Conservation (phyloP, 139 green algal species). For the Coccomyxa sp. region DNA sequence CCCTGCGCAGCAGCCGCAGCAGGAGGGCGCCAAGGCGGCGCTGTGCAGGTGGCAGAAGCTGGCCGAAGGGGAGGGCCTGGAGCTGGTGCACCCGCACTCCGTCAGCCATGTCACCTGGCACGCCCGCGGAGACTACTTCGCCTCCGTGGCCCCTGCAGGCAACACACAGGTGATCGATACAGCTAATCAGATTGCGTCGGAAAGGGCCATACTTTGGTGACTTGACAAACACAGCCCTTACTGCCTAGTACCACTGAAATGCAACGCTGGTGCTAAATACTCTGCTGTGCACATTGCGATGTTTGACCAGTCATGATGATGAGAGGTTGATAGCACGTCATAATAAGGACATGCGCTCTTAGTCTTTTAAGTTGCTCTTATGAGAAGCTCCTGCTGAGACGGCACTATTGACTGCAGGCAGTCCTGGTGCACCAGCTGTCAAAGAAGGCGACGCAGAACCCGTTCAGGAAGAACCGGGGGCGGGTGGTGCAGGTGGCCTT, state of each 20-base stretch:
- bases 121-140: constrained; percentile 89
- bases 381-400: too few relatives aligned
- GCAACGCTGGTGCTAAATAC: too few relatives aligned
- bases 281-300: too few relatives aligned
- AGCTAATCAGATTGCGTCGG: too few relatives aligned
- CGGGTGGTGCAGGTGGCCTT: constrained; percentile 77
- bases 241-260: too few relatives aligned
- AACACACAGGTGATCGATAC: constrained; percentile 67
- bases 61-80: constrained; percentile 12
- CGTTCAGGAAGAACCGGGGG: constrained; percentile 91
- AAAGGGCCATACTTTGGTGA: too few relatives aligned
- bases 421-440: constrained; percentile 96
- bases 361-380: too few relatives aligned
- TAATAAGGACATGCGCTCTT: too few relatives aligned
- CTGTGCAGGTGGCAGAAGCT: constrained; percentile 10
- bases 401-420: constrained; percentile 43
- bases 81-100: constrained; percentile 35
- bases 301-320: too few relatives aligned
- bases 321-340: too few relatives aligned
- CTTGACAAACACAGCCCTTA: too few relatives aligned
- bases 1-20: not conserved
- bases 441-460: constrained; percentile 75
- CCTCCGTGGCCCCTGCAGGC: constrained; percentile 67
- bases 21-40: not conserved
- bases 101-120: constrained; percentile 82